Base-by-base conservation (phyloP, 2,329 filamentous ascomycete species). In the Fusarium brachygibbosum region DNA sequence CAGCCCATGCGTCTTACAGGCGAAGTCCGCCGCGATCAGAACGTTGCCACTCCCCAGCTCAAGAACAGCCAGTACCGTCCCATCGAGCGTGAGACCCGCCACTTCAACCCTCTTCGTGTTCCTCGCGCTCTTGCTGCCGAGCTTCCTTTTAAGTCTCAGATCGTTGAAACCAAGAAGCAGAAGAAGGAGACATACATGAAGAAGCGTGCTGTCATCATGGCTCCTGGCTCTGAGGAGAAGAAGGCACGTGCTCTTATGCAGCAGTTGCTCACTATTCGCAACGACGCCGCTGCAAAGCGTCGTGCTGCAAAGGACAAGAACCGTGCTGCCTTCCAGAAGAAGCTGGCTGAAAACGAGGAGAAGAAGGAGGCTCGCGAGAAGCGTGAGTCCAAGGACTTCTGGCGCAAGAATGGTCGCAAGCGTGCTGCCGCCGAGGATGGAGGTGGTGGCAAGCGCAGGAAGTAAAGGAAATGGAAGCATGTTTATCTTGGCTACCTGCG, bases 1-100 rank as follows among this genome's bases (percentile, higher is more conserved):
- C 88, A 91, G 76, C 90, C 91, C 56, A 99, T 99, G 96, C 92
- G 96, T 25, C 85, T 98, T 38, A 98, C 96, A 0, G 96, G 96
- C 61, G 89, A 97, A 82, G 92, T 99, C 70, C 93, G 96, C 41
- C 90, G 90, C 44, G 92, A 90, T 53, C 82, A 93, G 79, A 87
- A 86, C 66, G 83, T 98, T 45, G 82, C 90, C 9, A 95, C 94
- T 1, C 96, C 96, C 0, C 85, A 91, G 75, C 86, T 90, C 73
- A 92, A 91, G 79, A 95, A 99, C 83, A 94, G 91, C 68, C 88
- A 92, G 60, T 99, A 99, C 86, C 90, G 90, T 69, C 80, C 84
- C 59, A 83, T 92, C 38, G 88, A 90, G 81, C 88, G 90, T 34
- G 82, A 85, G 63, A 86, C 86, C 10, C 88, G 93, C 32, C 90